phyloP scores from a whole-genome alignment of 1,139 yeast genomes.

The Pichia sp. region DNA sequence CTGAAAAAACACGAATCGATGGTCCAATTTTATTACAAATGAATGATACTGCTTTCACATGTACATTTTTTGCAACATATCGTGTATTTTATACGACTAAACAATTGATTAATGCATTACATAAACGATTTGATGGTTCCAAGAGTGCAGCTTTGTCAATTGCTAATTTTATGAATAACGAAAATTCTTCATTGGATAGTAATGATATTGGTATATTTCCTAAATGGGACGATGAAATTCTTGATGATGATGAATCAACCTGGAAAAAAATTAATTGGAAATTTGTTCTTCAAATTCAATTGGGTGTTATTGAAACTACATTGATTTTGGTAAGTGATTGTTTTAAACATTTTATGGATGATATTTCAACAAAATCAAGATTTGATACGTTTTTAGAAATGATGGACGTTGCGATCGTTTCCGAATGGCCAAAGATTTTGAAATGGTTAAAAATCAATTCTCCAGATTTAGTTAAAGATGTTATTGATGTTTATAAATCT shows the following conservation, averaged over 20 bases:
- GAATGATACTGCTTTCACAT: slow-evolving; percentile 55
- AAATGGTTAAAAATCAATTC: slow-evolving; percentile 30
- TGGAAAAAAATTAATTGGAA: slow-evolving; percentile 41
- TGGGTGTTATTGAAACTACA: slow-evolving; percentile 75
- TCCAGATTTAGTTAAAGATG: slow-evolving; percentile 8
- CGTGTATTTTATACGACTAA: slow-evolving; percentile 55
- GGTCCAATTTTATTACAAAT: slow-evolving; percentile 34
- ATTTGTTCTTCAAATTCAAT: slow-evolving; percentile 64
- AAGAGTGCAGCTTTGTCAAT: slow-evolving; percentile 52
- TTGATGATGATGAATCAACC: slow-evolving; percentile 17
- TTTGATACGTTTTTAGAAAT: slow-evolving; percentile 63
- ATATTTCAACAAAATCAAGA: slow-evolving; percentile 51
- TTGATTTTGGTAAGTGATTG: slow-evolving; percentile 67
- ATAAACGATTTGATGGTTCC: slow-evolving; percentile 52
- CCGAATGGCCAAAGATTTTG: slow-evolving; percentile 63
- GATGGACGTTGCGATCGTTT: slow-evolving; percentile 59
- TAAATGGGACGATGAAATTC: slow-evolving; percentile 44
- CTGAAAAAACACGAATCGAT: slow-evolving; percentile 10
- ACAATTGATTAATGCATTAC: slow-evolving; percentile 43
- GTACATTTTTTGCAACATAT: slow-evolving; percentile 61
- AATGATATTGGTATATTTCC: no score
- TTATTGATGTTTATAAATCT: slow-evolving; percentile 10
- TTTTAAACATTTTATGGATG: slow-evolving; percentile 70
- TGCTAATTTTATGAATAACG: slow-evolving; percentile 25
- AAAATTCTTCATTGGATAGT: no score